Conservation (phyloP, 148 eudicot genomes). For the Chenopodium quinoa region DNA sequence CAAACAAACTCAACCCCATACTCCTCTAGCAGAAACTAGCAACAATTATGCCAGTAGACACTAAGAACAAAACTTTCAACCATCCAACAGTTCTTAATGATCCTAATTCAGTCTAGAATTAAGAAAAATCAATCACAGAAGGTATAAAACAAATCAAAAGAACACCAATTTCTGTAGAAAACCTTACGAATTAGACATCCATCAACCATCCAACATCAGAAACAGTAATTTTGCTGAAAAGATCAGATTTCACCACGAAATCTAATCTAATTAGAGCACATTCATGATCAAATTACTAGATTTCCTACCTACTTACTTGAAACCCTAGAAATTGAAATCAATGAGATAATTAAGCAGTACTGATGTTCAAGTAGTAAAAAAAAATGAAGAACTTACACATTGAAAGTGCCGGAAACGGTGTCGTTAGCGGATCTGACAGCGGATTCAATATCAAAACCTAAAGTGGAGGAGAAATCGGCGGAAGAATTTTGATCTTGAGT, state of each 20-base stretch:
- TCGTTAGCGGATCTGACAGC: constrained; percentile 95
- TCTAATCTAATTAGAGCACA: no score
- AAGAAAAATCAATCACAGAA: background rate
- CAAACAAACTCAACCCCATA: background rate
- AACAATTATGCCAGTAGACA: background rate
- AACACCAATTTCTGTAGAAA: background rate
- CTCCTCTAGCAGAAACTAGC: background rate
- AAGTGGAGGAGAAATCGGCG: constrained; percentile 40
- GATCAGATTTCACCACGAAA: background rate
- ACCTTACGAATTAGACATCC: background rate
- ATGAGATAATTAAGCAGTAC: background rate
- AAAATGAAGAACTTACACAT: constrained; percentile 45
- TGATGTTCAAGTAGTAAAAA: background rate
- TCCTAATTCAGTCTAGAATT: background rate
- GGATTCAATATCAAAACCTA: constrained; percentile 85
- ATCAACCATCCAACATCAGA: background rate
- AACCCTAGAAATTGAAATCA: background rate
- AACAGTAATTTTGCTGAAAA: background rate
- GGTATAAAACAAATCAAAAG: background rate
- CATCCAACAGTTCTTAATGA: background rate
- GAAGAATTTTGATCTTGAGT: constrained; percentile 32
- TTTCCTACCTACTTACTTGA: background rate
- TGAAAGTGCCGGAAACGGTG: constrained; percentile 81
- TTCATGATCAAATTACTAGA: background rate
- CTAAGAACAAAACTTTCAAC: background rate